A percentile compares a stretch with the other conserved stretches of the same genome.
Conservation (phyloP, 192 early-diverging fungal genomes). For the Thamnidium elegans region DNA sequence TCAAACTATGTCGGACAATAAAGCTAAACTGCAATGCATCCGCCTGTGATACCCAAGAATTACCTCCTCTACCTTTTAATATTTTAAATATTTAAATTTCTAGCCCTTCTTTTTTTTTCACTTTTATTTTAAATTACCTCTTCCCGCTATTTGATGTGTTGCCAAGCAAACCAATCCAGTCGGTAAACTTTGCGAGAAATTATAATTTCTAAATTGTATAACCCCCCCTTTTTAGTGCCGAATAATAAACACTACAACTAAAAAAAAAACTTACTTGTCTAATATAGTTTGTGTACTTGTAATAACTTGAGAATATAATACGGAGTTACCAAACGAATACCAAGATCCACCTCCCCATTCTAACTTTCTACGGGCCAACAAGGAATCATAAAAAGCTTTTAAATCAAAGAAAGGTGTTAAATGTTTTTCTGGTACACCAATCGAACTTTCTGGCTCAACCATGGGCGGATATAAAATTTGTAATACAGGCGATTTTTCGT, state of each 20-base stretch:
- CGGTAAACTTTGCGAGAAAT: constrained; percentile 63
- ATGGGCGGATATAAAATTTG: constrained; percentile 1
- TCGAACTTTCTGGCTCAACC: not conserved
- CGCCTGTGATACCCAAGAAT: constrained; percentile 91
- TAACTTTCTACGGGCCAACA: constrained; percentile 44
- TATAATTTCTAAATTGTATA: constrained; percentile 52
- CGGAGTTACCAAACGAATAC: constrained; percentile 61
- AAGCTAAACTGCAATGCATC: constrained; percentile 90
- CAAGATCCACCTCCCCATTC: constrained; percentile 33
- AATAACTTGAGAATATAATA: constrained; percentile 78
- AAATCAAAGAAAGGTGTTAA: constrained; percentile 63
- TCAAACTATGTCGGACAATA: constrained; percentile 65
- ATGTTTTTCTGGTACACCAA: constrained; percentile 30
- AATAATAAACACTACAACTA: constrained; percentile 9
- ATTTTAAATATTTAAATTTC: not conserved
- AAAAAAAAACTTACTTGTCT: constrained; percentile 62
- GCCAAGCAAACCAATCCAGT: constrained; percentile 79
- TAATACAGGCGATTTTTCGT: constrained; percentile 15
- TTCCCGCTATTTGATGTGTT: constrained; percentile 79
- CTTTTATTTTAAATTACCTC: constrained; percentile 34
- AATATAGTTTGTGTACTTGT: constrained; percentile 92
- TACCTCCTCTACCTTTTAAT: constrained; percentile 74
- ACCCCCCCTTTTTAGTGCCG: not conserved
- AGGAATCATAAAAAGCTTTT: constrained; percentile 44
- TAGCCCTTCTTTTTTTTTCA: not conserved